Conservation (phyloP, 805 yeast genomes). For the Metschnikowia picachoensis region DNA sequence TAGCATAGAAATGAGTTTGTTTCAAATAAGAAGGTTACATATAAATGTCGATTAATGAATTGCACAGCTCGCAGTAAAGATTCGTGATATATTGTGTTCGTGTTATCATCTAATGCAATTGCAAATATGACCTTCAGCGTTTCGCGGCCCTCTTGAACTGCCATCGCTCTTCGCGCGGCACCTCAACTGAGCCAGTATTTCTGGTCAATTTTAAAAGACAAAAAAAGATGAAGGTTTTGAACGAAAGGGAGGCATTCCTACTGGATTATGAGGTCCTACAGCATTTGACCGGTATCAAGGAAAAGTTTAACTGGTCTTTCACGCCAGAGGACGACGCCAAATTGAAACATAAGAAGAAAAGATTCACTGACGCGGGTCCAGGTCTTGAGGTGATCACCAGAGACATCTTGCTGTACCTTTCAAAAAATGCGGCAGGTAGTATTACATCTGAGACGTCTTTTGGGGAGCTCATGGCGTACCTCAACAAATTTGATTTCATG, state of each 20-base stretch:
- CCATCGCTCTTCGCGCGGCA: not conserved
- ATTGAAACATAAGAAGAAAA: slow-evolving; percentile 22
- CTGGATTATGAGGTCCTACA: slow-evolving; percentile 63
- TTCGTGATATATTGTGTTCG: too few species aligned
- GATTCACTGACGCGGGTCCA: slow-evolving; percentile 39
- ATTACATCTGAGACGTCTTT: slow-evolving; percentile 24
- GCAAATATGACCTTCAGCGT: too few species aligned
- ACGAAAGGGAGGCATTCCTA: slow-evolving; percentile 52
- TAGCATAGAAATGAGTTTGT: slow-evolving; percentile 8
- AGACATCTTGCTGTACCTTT: slow-evolving; percentile 43
- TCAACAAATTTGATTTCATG: slow-evolving; percentile 56
- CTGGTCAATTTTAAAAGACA: not conserved
- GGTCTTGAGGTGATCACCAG: slow-evolving; percentile 48
- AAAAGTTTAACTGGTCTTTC: slow-evolving; percentile 45
- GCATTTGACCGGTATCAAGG: slow-evolving; percentile 49
- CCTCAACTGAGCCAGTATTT: not conserved
- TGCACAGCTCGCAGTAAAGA: too few species aligned
- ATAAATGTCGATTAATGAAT: too few species aligned
- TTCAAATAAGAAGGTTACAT: not conserved
- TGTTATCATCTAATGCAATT: too few species aligned
- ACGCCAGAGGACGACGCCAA: slow-evolving; percentile 27
- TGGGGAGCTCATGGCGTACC: slow-evolving; percentile 38
- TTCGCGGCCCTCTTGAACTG: too few species aligned
- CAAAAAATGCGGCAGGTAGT: slow-evolving; percentile 22
- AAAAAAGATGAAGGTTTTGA: slow-evolving; percentile 40